Base-by-base conservation (phyloP, 768 basidiomycete genomes). In the Russula sp. region DNA sequence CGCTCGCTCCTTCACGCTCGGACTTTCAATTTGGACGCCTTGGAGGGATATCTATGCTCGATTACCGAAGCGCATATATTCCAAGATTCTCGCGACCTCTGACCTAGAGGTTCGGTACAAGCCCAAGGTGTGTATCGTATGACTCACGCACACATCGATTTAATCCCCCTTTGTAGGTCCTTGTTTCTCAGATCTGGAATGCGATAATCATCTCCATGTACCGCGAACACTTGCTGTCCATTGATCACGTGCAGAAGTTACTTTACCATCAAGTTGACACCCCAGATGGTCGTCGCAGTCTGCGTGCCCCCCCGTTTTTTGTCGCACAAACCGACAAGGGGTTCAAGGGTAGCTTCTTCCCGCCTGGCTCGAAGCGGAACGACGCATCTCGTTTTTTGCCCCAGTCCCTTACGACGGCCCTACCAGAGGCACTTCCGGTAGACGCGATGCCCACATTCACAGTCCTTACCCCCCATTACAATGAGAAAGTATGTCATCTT, bases 401-500 rank as follows among this genome's bases (percentile, higher is more conserved):
- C n/a, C 96, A 98, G 76, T 96, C 93, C 5, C 81, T 99, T 70
- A 98, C 97, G 7, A 97, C 94, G n/a, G 81, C 87, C 54, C 86
- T 98, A 57, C 97, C 96, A 22, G 89, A 92, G 69, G 90, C 97
- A 9, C 77, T 98, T 38, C 94, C 95, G 16, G 93, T 99, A 49
- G 95, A 98, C 74, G 92, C 94, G n/a, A 98, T 99, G 97, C 97
- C 97, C 2, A 98, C 96, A 0, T 99, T 99, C 81, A 98, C 97
- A 51, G 95, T 99, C 26, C 79, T 99, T 60, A 30, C n/a, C 94
- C 0, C 97, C 16, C 97, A 99, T 76, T 99, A 99, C 75, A 97
- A 90, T 65, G 97, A 99, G 76, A 99, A 99, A 85, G 89, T 89
- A 50, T 11, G 80, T 6, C 67, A 5, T 3, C 3, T 13, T 26